Percentiles rank a stretch among this genome's conserved stretches.
These are phyloP conservation scores for Angomonas ambiguus DNA, from an alignment of 208 protist species.

Conservation along the genomic window DNA sequence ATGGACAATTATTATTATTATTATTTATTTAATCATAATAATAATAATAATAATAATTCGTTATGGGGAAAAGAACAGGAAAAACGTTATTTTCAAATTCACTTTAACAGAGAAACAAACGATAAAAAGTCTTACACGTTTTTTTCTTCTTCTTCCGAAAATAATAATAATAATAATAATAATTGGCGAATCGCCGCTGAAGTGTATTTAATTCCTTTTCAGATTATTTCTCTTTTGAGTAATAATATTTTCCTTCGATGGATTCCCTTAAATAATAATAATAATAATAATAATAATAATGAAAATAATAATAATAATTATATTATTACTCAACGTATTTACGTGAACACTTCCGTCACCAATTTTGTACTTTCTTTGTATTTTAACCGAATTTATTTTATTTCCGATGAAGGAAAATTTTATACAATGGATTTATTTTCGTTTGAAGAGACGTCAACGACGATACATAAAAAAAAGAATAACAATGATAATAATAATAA, in stretches of 20 bases:
- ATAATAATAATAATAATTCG: constrained; percentile 10
- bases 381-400: neutral
- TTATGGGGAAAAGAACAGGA: neutral
- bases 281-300: no score
- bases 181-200: neutral
- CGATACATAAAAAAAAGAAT: neutral
- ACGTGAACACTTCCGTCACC: neutral
- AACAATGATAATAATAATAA: no score
- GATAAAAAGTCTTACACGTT: neutral
- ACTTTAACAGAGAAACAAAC: neutral
- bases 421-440: neutral
- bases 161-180: constrained; percentile 4
- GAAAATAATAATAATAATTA: constrained; percentile 4
- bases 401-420: neutral
- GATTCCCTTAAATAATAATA: constrained; percentile 1
- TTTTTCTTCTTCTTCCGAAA: neutral
- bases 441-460: no score
- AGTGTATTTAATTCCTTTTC: neutral
- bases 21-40: neutral
- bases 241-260: neutral
- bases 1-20: neutral
- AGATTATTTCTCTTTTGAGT: neutral
- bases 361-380: neutral
- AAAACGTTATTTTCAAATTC: constrained; percentile 4
- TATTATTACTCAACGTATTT: neutral